Evolutionary conservation across 2,329 filamentous ascomycete species (phyloP).

Genomic region (Colletotrichum spaethianum): DNA sequence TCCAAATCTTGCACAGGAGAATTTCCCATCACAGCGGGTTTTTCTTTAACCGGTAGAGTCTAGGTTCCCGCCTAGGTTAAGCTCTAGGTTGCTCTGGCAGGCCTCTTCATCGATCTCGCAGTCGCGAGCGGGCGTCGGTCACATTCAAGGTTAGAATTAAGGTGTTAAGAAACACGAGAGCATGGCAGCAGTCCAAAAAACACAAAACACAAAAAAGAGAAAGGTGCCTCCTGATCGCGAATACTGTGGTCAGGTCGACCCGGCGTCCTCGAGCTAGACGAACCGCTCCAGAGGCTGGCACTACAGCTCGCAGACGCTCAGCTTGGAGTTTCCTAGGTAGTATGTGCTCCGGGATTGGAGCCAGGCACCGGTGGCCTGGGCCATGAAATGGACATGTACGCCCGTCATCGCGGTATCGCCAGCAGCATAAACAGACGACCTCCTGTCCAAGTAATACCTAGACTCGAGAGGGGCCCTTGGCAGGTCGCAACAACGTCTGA

Average conservation of each 20-base stretch:
- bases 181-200: neutral
- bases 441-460: no score
- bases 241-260: neutral
- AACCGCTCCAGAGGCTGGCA: neutral
- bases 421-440: neutral
- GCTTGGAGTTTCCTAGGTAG: neutral
- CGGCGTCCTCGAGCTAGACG: neutral
- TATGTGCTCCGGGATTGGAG: neutral
- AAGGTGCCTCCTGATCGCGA: neutral
- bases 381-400: neutral
- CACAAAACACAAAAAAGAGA: no score
- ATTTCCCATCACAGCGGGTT: neutral
- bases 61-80: conserved; percentile 24
- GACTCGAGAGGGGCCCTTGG: conserved; percentile 9
- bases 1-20: neutral
- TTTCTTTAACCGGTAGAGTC: neutral
- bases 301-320: neutral
- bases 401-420: neutral
- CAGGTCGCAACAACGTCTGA: conserved; percentile 28
- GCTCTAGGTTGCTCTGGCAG: conserved; percentile 19
- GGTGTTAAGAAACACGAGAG: neutral
- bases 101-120: conserved; percentile 26
- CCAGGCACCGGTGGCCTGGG: neutral
- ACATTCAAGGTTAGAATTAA: conserved; percentile 2
- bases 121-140: neutral